Evolutionary conservation across 2,329 filamentous ascomycete species (phyloP).

Genomic region (Knufia petricola): DNA sequence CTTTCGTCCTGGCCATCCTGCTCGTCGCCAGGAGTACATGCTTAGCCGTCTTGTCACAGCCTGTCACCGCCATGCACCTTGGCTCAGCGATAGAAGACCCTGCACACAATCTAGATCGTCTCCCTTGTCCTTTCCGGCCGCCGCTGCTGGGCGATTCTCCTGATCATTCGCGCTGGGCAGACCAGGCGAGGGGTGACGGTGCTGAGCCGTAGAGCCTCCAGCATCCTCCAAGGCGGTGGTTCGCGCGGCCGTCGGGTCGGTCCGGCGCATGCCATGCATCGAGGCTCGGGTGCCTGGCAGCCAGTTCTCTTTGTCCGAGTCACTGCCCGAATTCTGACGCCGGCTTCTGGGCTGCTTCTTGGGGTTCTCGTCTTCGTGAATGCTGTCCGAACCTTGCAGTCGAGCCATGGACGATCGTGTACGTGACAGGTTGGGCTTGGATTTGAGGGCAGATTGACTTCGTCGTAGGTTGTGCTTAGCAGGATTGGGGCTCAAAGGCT

Average conservation of each 20-base stretch:
- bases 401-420: conserved; percentile 54
- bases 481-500: conserved; percentile 32
- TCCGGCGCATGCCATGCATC: conserved; percentile 45
- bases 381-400: conserved; percentile 41
- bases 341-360: conserved; percentile 28
- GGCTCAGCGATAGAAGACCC: conserved; percentile 76
- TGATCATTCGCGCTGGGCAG: conserved; percentile 19
- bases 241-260: conserved; percentile 30
- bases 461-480: conserved; percentile 38
- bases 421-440: conserved; percentile 54
- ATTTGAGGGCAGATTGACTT: conserved; percentile 34
- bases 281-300: conserved; percentile 40
- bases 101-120: conserved; percentile 82
- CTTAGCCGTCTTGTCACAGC: not conserved
- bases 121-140: conserved; percentile 49
- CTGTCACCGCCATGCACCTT: conserved; percentile 76
- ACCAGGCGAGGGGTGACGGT: conserved; percentile 20
- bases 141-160: conserved; percentile 22
- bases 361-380: conserved; percentile 19
- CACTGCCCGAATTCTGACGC: conserved; percentile 45
- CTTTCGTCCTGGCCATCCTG: too few relatives aligned
- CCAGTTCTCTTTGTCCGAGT: conserved; percentile 96
- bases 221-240: conserved; percentile 42
- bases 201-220: conserved; percentile 11
- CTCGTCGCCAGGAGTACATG: not conserved